Percentiles rank a stretch among this genome's conserved stretches.
Conservation (phyloP, 2,329 filamentous ascomycete genomes). For the Byssochlamys sp. region DNA sequence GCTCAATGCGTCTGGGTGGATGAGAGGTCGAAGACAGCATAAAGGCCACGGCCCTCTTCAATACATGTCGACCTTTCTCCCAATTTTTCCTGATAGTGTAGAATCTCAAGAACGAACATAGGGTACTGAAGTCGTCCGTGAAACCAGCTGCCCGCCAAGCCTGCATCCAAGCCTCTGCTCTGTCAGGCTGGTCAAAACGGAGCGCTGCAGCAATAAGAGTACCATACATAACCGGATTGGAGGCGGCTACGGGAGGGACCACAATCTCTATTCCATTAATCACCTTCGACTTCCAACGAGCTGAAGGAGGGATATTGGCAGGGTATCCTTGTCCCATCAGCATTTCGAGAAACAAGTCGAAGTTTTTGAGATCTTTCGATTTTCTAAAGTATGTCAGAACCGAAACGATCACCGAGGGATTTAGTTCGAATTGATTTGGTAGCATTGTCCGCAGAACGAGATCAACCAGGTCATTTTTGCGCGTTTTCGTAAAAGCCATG, state of each 20-base stretch:
- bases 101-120: constrained; percentile 29
- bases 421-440: constrained; percentile 28
- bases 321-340: constrained; percentile 25
- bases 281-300: constrained; percentile 15
- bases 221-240: constrained; percentile 25
- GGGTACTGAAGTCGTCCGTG: constrained; percentile 27
- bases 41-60: constrained; percentile 27
- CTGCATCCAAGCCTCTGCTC: constrained; percentile 33
- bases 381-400: constrained; percentile 31
- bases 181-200: constrained; percentile 32
- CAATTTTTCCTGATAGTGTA: constrained; percentile 29
- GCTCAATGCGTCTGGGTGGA: constrained; percentile 17
- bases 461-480: constrained; percentile 31
- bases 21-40: constrained; percentile 27
- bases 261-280: constrained; percentile 30
- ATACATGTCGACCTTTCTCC: constrained; percentile 22
- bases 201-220: constrained; percentile 29
- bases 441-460: constrained; percentile 29
- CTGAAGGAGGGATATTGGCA: constrained; percentile 22
- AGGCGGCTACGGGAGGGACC: constrained; percentile 24
- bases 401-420: constrained; percentile 25
- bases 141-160: constrained; percentile 26
- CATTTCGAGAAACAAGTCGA: constrained; percentile 31
- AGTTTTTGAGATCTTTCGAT: constrained; percentile 31
- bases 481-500: constrained; percentile 27